These are phyloP conservation scores for Alternaria burnsii DNA, from an alignment of 2,329 filamentous ascomycete species.

Conservation along the genomic window DNA sequence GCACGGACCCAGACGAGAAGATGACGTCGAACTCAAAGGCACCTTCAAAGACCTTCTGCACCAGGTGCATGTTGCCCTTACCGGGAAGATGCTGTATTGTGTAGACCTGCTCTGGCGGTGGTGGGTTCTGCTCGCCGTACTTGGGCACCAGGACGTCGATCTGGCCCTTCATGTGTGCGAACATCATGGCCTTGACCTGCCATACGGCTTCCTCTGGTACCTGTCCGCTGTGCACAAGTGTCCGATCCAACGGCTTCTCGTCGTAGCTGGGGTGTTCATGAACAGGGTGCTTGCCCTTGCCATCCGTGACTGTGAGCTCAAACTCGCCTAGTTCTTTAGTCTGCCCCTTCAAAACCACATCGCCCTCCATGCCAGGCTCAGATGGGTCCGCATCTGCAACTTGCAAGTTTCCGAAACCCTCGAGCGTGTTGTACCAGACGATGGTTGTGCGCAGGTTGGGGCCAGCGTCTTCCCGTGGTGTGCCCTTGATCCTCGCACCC, in stretches of 20 bases:
- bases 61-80: slow-evolving; percentile 80
- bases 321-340: slow-evolving; percentile 80
- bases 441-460: slow-evolving; percentile 76
- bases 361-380: slow-evolving; percentile 62
- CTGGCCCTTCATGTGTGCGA: slow-evolving; percentile 69
- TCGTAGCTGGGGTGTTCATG: slow-evolving; percentile 70
- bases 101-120: slow-evolving; percentile 86
- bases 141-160: slow-evolving; percentile 67
- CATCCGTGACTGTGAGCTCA: slow-evolving; percentile 77
- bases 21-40: slow-evolving; percentile 91
- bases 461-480: slow-evolving; percentile 73
- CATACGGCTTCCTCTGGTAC: slow-evolving; percentile 76
- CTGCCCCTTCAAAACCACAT: slow-evolving; percentile 74
- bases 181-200: slow-evolving; percentile 78
- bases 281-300: slow-evolving; percentile 67
- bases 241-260: slow-evolving; percentile 76
- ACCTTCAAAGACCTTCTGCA: slow-evolving; percentile 92
- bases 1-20: slow-evolving; percentile 80
- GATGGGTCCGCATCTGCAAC: slow-evolving; percentile 61
- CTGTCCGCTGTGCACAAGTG: slow-evolving; percentile 75
- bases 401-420: slow-evolving; percentile 75
- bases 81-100: slow-evolving; percentile 75
- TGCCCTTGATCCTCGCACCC: slow-evolving; percentile 87
- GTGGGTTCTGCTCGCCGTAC: slow-evolving; percentile 68
- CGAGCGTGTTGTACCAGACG: slow-evolving; percentile 82